A percentile compares a stretch with the other conserved stretches of the same genome.
phyloP scores from a whole-genome alignment of 78 protist genomes.

The Tieghemostelium lacteum region DNA sequence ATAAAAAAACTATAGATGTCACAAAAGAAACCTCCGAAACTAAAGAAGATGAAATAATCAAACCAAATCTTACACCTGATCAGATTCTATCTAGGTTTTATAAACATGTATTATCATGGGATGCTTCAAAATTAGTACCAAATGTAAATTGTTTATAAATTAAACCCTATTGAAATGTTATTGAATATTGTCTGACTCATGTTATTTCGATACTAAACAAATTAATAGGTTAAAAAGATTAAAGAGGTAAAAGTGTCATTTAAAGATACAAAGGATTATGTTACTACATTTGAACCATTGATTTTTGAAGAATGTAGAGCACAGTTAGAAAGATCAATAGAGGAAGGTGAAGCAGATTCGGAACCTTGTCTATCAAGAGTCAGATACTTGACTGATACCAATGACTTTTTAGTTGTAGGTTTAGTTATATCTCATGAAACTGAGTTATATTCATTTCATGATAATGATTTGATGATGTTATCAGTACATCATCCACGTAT shows the following conservation, averaged over 20 bases:
- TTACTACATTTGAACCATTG: slow-evolving; percentile 68
- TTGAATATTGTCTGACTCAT: no score
- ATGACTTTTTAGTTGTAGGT: slow-evolving; percentile 52
- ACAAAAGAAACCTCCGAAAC: no score
- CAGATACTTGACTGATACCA: slow-evolving; percentile 41
- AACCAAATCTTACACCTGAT: slow-evolving; percentile 27
- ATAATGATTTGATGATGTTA: slow-evolving; percentile 68
- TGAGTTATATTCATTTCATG: slow-evolving; percentile 42
- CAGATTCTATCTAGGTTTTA: slow-evolving; percentile 41
- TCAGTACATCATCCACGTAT: slow-evolving; percentile 62
- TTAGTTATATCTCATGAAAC: slow-evolving; percentile 3
- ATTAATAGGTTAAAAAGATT: slow-evolving; percentile 6
- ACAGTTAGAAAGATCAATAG: slow-evolving; percentile 71
- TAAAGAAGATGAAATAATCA: no score
- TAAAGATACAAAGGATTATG: slow-evolving; percentile 47
- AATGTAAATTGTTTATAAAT: slow-evolving; percentile 1
- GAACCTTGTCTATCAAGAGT: slow-evolving; percentile 55
- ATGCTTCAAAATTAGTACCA: slow-evolving; percentile 44
- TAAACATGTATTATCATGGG: slow-evolving; percentile 67
- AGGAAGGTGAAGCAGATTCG: slow-evolving; percentile 45
- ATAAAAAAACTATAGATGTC: no score
- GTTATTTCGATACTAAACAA: background rate
- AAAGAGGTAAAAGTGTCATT: slow-evolving; percentile 43
- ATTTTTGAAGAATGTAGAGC: slow-evolving; percentile 80
- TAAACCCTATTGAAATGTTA: no score